Conservation (phyloP, 768 basidiomycete genomes). For the Lentinula boryana region DNA sequence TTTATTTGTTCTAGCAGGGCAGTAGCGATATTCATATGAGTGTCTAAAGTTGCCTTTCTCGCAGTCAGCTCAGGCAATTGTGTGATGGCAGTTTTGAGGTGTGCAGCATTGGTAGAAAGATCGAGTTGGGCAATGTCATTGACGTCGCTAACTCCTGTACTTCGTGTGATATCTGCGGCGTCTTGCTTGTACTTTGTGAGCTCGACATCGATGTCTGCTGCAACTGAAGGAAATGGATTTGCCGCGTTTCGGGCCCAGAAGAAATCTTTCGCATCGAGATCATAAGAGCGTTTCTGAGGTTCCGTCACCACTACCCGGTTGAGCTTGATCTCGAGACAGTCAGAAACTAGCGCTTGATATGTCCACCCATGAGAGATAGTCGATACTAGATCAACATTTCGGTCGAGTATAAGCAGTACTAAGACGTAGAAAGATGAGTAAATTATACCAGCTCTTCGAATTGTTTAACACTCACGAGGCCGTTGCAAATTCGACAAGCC, state of each 20-base stretch:
- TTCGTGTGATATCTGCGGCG: constrained; percentile 93
- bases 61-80: constrained; percentile 95
- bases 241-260: constrained; percentile 98
- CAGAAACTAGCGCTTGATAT: constrained; percentile 96
- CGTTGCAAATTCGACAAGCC: constrained; percentile 84
- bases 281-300: constrained; percentile 74
- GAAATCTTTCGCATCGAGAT: constrained; percentile 97
- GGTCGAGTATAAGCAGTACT: constrained; percentile 92
- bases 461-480: constrained; percentile 53
- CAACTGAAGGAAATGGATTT: constrained; percentile 96
- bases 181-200: constrained; percentile 92
- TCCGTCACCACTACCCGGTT: constrained; percentile 86
- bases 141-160: constrained; percentile 93
- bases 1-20: constrained; percentile 94
- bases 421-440: constrained; percentile 9
- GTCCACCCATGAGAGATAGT: constrained; percentile 98
- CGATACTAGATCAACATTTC: constrained; percentile 91
- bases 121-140: constrained; percentile 97
- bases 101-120: constrained; percentile 85
- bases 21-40: constrained; percentile 99
- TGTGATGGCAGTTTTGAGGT: constrained; percentile 96
- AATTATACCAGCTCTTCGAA: not conserved
- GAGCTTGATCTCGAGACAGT: constrained; percentile 94
- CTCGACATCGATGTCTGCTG: constrained; percentile 93
- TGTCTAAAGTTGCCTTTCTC: constrained; percentile 92